Evolutionary conservation across 2,329 filamentous ascomycete species (phyloP).

Genomic region (Pezicula neosporulosa): DNA sequence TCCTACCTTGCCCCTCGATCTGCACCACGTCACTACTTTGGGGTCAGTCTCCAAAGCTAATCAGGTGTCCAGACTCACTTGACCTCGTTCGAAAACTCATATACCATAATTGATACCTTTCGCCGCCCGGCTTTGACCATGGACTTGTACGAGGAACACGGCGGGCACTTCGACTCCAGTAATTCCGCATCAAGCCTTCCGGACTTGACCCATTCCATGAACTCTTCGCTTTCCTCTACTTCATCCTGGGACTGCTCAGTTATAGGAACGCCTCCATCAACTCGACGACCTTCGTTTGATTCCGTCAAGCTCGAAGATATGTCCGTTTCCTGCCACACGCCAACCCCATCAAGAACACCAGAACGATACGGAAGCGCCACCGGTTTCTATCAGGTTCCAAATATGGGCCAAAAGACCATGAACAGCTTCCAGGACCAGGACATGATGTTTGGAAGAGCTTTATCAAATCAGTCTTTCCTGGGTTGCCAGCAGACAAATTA

Average conservation of each 20-base stretch:
- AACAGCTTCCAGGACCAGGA: constrained; percentile 8
- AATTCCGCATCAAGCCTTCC: constrained; percentile 4
- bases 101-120: neutral
- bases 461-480: neutral
- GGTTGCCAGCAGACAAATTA: neutral
- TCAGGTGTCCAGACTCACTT: neutral
- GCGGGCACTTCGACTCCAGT: constrained; percentile 4
- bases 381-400: constrained; percentile 11
- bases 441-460: neutral
- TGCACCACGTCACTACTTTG: no score
- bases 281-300: constrained; percentile 3
- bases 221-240: constrained; percentile 13
- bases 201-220: constrained; percentile 4
- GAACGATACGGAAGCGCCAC: constrained; percentile 2
- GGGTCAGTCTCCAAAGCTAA: neutral
- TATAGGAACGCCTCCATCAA: constrained; percentile 9
- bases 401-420: constrained; percentile 12
- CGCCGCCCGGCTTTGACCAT: neutral
- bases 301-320: constrained; percentile 13
- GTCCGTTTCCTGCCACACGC: constrained; percentile 2
- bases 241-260: constrained; percentile 8
- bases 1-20: neutral
- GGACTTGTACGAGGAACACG: constrained; percentile 14
- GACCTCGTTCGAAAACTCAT: neutral
- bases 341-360: constrained; percentile 8